Conservation (phyloP, 306 rosid species). For the Cicer arietinum region DNA sequence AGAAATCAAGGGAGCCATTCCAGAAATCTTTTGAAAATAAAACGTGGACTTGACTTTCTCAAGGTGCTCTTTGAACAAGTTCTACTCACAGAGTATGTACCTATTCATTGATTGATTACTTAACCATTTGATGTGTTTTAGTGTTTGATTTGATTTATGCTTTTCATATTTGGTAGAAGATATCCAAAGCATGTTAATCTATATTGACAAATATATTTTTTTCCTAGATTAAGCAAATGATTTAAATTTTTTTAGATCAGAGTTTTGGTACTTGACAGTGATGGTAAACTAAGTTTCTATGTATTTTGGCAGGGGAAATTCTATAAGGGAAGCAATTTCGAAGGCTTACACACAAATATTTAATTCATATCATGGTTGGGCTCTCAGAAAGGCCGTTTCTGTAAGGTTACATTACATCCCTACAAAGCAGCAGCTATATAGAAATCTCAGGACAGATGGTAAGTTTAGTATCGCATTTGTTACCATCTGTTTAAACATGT, state of each 20-base stretch:
- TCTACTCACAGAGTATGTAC: conserved; percentile 33
- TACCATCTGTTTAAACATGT: not conserved
- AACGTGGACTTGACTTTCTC: conserved; percentile 43
- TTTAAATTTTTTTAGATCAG: no score
- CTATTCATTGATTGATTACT: not conserved
- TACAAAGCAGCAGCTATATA: conserved; percentile 38
- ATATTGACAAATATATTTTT: no score
- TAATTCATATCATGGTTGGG: conserved; percentile 80
- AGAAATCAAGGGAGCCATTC: conserved; percentile 42
- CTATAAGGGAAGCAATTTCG: conserved; percentile 68
- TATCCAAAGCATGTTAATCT: not conserved
- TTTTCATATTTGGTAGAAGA: not conserved
- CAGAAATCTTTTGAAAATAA: conserved; percentile 38
- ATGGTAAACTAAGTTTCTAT: conserved; percentile 24
- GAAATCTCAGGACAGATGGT: conserved; percentile 62
- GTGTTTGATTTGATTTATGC: not conserved
- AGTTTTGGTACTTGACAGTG: not conserved
- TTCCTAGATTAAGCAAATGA: no score
- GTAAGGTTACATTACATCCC: conserved; percentile 47
- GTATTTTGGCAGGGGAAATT: conserved; percentile 64
- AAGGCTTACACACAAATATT: conserved; percentile 63
- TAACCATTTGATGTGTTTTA: not conserved
- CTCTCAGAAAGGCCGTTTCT: conserved; percentile 75
- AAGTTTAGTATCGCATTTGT: conserved; percentile 43
- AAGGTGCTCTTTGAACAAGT: conserved; percentile 25